Conservation (phyloP, 352 stramenopile genomes). For the Phytophthora palmivora region DNA sequence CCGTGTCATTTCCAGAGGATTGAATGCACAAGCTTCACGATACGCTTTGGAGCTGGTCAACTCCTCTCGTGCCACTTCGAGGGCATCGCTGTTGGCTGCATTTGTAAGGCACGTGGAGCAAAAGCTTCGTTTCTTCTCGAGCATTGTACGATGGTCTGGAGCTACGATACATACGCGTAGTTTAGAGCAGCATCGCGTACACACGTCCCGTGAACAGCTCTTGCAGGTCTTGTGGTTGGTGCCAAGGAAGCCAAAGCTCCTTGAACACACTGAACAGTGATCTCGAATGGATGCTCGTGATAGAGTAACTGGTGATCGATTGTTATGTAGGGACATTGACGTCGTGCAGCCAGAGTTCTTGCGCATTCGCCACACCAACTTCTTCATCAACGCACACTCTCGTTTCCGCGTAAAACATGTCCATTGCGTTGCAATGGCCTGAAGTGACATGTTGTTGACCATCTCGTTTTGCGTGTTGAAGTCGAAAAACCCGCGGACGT, state of each 20-base stretch:
- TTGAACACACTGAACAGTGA: neutral
- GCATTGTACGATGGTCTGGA: slow-evolving; percentile 2
- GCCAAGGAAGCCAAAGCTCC: slow-evolving; percentile 15
- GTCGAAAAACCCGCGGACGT: slow-evolving; percentile 30
- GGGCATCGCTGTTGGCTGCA: slow-evolving; percentile 1
- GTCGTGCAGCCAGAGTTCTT: slow-evolving; percentile 15
- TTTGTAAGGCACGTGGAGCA: slow-evolving; percentile 6
- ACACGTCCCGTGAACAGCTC: slow-evolving; percentile 7
- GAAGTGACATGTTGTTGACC: slow-evolving; percentile 29
- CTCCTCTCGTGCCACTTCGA: slow-evolving; percentile 8
- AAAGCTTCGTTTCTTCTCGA: slow-evolving; percentile 12
- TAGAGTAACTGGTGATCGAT: neutral
- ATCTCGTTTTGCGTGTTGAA: slow-evolving; percentile 28
- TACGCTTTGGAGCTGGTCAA: slow-evolving; percentile 1
- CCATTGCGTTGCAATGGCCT: slow-evolving; percentile 29
- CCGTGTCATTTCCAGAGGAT: neutral
- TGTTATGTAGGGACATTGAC: neutral
- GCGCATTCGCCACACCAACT: slow-evolving; percentile 34
- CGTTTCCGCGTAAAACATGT: slow-evolving; percentile 22
- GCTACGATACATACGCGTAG: slow-evolving; percentile 7
- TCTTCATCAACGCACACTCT: slow-evolving; percentile 43
- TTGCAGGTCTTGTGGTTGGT: slow-evolving; percentile 17
- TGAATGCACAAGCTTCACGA: neutral
- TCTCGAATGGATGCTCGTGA: neutral
- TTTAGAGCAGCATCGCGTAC: slow-evolving; percentile 4